These are phyloP conservation scores for Claviceps humidiphila DNA, from an alignment of 2,329 filamentous ascomycete genomes.

Conservation along the genomic window DNA sequence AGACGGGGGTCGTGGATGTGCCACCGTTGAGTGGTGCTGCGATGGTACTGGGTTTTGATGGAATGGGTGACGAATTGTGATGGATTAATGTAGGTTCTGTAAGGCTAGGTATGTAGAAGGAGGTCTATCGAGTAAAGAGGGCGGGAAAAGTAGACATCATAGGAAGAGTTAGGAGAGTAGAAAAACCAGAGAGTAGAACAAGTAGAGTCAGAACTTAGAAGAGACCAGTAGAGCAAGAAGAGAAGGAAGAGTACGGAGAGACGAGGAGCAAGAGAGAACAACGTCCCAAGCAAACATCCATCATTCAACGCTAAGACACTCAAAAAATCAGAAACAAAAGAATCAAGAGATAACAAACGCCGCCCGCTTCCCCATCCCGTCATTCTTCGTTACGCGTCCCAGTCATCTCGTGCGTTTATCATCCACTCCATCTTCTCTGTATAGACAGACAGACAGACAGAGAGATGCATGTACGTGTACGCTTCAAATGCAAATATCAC, in stretches of 20 bases:
- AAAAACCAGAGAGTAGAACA: not conserved
- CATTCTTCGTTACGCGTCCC: not conserved
- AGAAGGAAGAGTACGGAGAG: no score
- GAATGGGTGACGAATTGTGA: no score
- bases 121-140: no score
- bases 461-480: not conserved
- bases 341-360: not conserved
- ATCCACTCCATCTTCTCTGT: no score
- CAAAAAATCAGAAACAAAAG: not conserved
- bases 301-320: not conserved
- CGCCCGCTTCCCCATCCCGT: not conserved
- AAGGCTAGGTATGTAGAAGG: no score
- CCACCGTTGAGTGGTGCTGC: slow-evolving; percentile 1
- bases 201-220: not conserved
- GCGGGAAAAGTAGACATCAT: no score
- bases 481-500: not conserved
- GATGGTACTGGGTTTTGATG: no score
- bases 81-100: no score
- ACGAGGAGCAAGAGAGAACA: not conserved
- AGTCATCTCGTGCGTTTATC: not conserved
- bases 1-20: slow-evolving; percentile 31
- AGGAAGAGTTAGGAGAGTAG: no score
- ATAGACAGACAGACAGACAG: no score
- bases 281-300: no score
- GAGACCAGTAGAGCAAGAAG: not conserved